Conservation (phyloP, 768 basidiomycete genomes). For the Clitopilus passeckerianus region DNA sequence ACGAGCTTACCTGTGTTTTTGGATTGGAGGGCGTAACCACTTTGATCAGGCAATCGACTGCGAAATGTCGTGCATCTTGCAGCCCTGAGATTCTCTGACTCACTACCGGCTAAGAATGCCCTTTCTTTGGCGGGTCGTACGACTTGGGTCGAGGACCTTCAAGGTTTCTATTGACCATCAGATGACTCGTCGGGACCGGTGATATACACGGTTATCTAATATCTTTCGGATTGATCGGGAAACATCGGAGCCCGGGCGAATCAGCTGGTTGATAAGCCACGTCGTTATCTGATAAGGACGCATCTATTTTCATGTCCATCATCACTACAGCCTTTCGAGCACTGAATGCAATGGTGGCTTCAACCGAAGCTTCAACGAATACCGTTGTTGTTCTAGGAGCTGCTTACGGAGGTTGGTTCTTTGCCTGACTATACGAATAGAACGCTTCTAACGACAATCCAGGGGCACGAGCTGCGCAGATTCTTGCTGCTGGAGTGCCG, state of each 20-base stretch:
- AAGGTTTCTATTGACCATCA: not conserved
- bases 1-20: too few species aligned
- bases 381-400: slow-evolving; percentile 53
- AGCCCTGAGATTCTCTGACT: not conserved
- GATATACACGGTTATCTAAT: not conserved
- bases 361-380: slow-evolving; percentile 7
- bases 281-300: slow-evolving; percentile 3
- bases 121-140: not conserved
- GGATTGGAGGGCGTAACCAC: too few species aligned
- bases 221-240: not conserved
- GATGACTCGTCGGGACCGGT: not conserved
- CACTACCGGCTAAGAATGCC: not conserved
- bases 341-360: not conserved
- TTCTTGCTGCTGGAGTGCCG: slow-evolving; percentile 44
- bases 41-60: not conserved
- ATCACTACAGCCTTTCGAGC: not conserved
- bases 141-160: not conserved
- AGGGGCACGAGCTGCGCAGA: slow-evolving; percentile 46
- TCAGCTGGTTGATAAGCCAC: not conserved
- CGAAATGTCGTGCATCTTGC: not conserved
- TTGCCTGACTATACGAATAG: slow-evolving; percentile 5
- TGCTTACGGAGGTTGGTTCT: slow-evolving; percentile 48
- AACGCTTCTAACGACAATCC: not conserved
- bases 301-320: slow-evolving; percentile 1
- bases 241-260: not conserved